Conservation (phyloP, 1,284 basidiomycete species). For the Tylopilus sp. region DNA sequence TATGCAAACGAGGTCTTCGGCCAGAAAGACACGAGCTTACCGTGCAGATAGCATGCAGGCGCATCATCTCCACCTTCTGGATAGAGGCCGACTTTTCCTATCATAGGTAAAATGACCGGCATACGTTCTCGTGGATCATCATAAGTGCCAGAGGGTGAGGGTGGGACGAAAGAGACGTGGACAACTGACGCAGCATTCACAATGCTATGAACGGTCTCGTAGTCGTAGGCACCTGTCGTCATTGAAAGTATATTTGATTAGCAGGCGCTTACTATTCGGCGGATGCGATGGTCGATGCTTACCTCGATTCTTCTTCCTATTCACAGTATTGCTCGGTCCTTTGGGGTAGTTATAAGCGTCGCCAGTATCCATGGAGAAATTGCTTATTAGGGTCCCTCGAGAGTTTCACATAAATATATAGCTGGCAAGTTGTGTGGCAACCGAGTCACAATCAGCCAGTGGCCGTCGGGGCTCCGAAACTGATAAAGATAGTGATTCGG, state of each 20-base stretch:
- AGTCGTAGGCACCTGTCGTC: conserved; percentile 31
- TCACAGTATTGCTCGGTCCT: conserved; percentile 34
- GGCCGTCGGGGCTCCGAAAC: too few species aligned
- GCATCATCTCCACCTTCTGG: conserved; percentile 13
- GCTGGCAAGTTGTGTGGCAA: neutral
- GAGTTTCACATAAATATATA: neutral
- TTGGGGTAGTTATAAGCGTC: conserved; percentile 26
- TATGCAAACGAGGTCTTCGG: neutral
- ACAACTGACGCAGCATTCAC: conserved; percentile 34
- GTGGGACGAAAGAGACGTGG: conserved; percentile 39
- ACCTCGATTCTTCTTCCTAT: conserved; percentile 40
- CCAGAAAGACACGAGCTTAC: conserved; percentile 11
- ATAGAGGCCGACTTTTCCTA: conserved; percentile 36
- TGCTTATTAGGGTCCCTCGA: too few species aligned
- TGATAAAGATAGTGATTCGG: too few species aligned
- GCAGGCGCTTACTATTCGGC: neutral
- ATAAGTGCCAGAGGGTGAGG: conserved; percentile 20
- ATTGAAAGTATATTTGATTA: neutral
- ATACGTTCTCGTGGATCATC: conserved; percentile 23
- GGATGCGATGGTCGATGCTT: conserved; percentile 4
- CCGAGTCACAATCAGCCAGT: neutral
- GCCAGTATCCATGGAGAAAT: conserved; percentile 23
- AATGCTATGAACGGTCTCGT: conserved; percentile 34
- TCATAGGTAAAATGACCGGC: conserved; percentile 40
- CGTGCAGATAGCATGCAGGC: conserved; percentile 38